Evolutionary conservation across 495 filamentous ascomycete species (phyloP).

Genomic region (Xylaria acuta): DNA sequence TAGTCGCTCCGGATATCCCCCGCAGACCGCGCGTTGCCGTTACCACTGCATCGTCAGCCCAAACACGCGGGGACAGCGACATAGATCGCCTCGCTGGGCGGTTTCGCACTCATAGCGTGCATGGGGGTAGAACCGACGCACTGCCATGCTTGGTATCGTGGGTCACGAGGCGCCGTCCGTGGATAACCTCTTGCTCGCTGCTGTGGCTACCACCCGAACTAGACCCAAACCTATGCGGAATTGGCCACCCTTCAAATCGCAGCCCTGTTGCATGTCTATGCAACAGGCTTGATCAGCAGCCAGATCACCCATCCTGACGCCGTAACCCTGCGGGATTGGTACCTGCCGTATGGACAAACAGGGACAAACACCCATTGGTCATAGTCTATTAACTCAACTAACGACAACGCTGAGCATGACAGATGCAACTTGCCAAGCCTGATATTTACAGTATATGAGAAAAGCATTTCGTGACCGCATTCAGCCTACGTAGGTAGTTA

Average conservation of each 20-base stretch:
- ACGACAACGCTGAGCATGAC: constrained; percentile 77
- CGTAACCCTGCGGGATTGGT: constrained; percentile 69
- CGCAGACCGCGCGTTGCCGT: constrained; percentile 1
- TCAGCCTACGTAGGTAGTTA: constrained; percentile 84
- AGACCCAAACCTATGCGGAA: background rate
- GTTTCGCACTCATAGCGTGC: background rate
- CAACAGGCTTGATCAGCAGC: constrained; percentile 82
- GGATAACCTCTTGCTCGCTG: background rate
- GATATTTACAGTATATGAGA: constrained; percentile 84
- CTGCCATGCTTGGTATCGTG: background rate
- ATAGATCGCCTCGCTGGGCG: too few relatives aligned
- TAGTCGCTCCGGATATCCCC: background rate
- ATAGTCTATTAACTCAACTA: constrained; percentile 72
- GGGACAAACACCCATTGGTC: constrained; percentile 71
- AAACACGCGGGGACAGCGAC: background rate
- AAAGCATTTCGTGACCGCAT: constrained; percentile 72
- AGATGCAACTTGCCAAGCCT: constrained; percentile 70
- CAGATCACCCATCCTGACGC: constrained; percentile 68
- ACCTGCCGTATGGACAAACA: constrained; percentile 64
- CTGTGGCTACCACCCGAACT: background rate
- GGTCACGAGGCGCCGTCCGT: background rate
- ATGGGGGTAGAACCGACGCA: background rate
- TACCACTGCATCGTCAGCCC: background rate
- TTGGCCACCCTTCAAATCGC: background rate
- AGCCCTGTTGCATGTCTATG: constrained; percentile 49